These are phyloP conservation scores for Fusarium stilboides DNA, from an alignment of 2,329 filamentous ascomycete species.

Conservation along the genomic window DNA sequence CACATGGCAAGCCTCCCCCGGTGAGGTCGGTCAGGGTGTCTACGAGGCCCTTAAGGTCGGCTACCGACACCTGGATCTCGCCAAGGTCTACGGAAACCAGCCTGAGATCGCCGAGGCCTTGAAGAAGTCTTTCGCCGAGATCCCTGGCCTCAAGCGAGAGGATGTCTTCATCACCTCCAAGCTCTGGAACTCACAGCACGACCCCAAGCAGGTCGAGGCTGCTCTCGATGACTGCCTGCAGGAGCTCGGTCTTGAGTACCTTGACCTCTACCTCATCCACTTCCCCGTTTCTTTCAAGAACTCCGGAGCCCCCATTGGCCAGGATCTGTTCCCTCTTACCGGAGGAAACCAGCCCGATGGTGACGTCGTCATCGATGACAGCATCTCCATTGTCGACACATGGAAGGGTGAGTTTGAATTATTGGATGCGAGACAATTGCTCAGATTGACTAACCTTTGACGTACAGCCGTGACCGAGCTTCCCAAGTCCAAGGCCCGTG, in stretches of 20 bases:
- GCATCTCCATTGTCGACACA: conserved; percentile 25
- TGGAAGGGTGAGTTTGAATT: conserved; percentile 16
- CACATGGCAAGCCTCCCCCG: conserved; percentile 26
- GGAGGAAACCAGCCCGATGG: conserved; percentile 72
- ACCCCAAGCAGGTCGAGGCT: conserved; percentile 67
- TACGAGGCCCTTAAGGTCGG: conserved; percentile 66
- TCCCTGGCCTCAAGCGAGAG: conserved; percentile 74
- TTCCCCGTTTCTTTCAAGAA: conserved; percentile 68
- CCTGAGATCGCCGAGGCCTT: conserved; percentile 68
- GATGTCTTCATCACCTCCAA: conserved; percentile 79
- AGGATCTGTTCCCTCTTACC: conserved; percentile 61
- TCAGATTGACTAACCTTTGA: not conserved
- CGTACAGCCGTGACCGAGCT: conserved; percentile 15
- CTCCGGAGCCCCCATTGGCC: conserved; percentile 60
- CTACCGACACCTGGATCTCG: conserved; percentile 69
- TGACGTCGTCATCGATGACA: conserved; percentile 59
- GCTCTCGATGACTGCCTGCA: conserved; percentile 75
- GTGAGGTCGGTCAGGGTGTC: conserved; percentile 62
- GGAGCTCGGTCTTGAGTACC: conserved; percentile 76
- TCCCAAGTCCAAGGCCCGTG: conserved; percentile 64
- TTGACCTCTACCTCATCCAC: conserved; percentile 80
- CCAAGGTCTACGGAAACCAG: conserved; percentile 76
- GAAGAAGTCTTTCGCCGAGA: conserved; percentile 76
- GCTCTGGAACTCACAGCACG: conserved; percentile 71
- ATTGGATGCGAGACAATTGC: no score